A percentile compares a stretch with the other conserved stretches of the same genome.
Evolutionary conservation across 1,139 yeast genomes (phyloP).

Genomic region (Arxiozyma bovina): DNA sequence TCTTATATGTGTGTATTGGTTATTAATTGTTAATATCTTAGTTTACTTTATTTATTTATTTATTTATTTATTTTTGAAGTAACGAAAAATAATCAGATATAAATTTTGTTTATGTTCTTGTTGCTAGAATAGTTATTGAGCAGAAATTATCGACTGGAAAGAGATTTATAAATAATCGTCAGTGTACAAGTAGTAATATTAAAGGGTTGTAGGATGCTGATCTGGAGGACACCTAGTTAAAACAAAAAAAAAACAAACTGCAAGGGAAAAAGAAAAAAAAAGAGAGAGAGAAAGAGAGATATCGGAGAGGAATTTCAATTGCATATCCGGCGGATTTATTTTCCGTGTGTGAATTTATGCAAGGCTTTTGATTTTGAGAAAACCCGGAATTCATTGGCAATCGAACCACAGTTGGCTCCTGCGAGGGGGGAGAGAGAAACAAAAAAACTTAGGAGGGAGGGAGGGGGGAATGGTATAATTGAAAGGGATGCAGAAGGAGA

Average conservation of each 20-base stretch:
- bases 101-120: too few species aligned
- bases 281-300: too few species aligned
- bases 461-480: too few species aligned
- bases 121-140: not conserved
- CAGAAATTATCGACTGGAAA: not conserved
- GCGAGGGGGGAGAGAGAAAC: too few species aligned
- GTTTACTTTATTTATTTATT: too few species aligned
- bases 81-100: not conserved
- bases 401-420: not conserved
- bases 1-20: too few species aligned
- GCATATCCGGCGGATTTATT: not conserved
- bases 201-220: too few species aligned
- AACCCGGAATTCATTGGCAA: not conserved
- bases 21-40: too few species aligned
- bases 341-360: not conserved
- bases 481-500: not conserved
- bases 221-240: too few species aligned
- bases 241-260: too few species aligned
- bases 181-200: not conserved
- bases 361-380: not conserved
- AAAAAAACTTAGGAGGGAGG: too few species aligned
- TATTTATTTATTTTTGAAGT: not conserved
- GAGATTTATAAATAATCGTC: not conserved
- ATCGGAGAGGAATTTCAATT: not conserved
- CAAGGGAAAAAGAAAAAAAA: too few species aligned